phyloP scores from a whole-genome alignment of 2,329 filamentous ascomycete species.

The Magnaporthiopsis rhizophila region DNA sequence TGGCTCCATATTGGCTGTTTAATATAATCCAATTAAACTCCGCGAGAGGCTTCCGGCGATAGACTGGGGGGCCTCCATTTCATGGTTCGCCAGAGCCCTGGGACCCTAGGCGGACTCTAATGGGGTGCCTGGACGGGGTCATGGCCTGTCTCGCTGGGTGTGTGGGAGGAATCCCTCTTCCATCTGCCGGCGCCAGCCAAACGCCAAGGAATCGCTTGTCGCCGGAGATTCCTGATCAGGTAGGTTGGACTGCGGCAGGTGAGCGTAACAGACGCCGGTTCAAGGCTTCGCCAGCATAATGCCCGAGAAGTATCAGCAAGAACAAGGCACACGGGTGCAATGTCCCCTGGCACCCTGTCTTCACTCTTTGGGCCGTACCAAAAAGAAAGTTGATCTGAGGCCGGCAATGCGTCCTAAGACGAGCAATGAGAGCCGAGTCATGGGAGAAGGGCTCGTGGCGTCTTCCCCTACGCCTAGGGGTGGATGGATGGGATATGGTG shows the following conservation, averaged over 20 bases:
- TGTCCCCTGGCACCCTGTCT: background rate
- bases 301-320: too few relatives aligned
- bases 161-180: background rate
- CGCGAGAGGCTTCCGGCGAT: slow-evolving; percentile 8
- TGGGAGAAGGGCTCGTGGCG: background rate
- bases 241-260: background rate
- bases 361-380: background rate
- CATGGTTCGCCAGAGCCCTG: background rate
- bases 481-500: background rate
- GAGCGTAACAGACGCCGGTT: background rate
- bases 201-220: background rate
- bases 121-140: background rate
- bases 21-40: slow-evolving; percentile 9
- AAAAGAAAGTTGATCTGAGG: background rate
- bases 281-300: background rate
- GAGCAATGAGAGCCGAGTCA: slow-evolving; percentile 1
- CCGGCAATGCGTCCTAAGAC: background rate
- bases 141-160: background rate
- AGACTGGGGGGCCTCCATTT: background rate
- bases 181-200: background rate
- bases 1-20: slow-evolving; percentile 5
- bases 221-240: background rate
- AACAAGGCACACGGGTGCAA: slow-evolving; percentile 9
- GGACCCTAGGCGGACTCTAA: background rate
- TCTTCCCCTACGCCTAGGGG: background rate